A percentile compares a stretch with the other conserved stretches of the same genome.
These are phyloP conservation scores for Hibiscus syriacus DNA, from an alignment of 345 rosid genomes.

Conservation along the genomic window DNA sequence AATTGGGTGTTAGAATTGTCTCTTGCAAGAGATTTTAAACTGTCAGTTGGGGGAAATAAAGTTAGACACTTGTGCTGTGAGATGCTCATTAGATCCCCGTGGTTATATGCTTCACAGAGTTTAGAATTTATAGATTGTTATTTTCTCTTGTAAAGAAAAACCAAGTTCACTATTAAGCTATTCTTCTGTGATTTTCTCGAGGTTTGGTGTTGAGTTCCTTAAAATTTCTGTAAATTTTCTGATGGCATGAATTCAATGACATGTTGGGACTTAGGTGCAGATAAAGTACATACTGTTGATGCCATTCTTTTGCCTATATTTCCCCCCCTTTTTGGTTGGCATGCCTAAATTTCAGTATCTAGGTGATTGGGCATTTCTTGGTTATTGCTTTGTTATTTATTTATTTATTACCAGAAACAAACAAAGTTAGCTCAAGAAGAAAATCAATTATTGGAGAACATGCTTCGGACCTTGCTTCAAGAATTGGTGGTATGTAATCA, in stretches of 20 bases:
- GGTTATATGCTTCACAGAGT: no score
- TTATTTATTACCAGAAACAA: constrained; percentile 47
- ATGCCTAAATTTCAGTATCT: neutral
- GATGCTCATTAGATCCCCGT: no score
- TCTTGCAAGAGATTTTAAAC: neutral
- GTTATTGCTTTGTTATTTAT: constrained; percentile 6
- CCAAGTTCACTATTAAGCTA: neutral
- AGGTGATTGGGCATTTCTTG: neutral
- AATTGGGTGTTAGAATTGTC: neutral
- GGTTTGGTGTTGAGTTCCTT: neutral
- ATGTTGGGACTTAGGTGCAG: no score
- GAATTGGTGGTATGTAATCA: constrained; percentile 65
- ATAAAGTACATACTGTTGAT: neutral
- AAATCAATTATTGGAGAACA: constrained; percentile 84
- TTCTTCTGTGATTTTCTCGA: neutral
- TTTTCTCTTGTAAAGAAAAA: neutral
- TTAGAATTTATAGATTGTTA: no score
- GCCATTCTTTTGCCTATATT: neutral
- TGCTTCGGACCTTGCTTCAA: constrained; percentile 78
- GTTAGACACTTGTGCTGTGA: neutral
- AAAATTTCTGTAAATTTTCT: neutral
- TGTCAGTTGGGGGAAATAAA: neutral
- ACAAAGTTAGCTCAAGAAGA: constrained; percentile 92
- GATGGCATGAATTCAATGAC: neutral
- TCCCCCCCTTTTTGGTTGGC: neutral